Conservation (phyloP, 192 early-diverging fungal species). For the Entomortierella chlamydospora region DNA sequence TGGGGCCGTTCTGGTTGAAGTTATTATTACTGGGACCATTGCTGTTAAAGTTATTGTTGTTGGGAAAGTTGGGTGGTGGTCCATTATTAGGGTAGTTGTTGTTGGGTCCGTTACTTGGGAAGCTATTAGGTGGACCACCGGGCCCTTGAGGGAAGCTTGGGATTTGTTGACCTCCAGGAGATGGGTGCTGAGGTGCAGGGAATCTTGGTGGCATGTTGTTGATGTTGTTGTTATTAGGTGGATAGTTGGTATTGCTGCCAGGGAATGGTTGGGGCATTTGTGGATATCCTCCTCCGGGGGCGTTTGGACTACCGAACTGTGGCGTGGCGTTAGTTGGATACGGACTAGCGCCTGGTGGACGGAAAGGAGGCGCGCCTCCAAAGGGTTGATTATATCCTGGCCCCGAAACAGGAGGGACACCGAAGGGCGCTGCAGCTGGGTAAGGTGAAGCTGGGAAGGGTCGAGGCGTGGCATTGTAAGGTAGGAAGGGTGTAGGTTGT, state of each 20-base stretch:
- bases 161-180: background rate
- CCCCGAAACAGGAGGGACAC: constrained; percentile 3
- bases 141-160: constrained; percentile 30
- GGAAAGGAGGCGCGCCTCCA: constrained; percentile 15
- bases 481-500: constrained; percentile 25
- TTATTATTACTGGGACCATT: constrained; percentile 22
- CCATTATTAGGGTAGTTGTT: constrained; percentile 6
- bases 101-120: constrained; percentile 8
- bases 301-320: constrained; percentile 12
- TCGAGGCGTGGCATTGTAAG: constrained; percentile 2
- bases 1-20: constrained; percentile 15
- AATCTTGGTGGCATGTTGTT: constrained; percentile 20
- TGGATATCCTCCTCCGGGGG: constrained; percentile 11
- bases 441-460: constrained; percentile 4
- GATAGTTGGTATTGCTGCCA: constrained; percentile 9
- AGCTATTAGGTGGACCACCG: constrained; percentile 13
- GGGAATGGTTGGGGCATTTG: constrained; percentile 26
- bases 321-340: constrained; percentile 16
- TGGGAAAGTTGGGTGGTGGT: constrained; percentile 3
- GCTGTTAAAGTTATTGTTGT: constrained; percentile 13
- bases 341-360: constrained; percentile 17
- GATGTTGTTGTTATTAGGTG: constrained; percentile 27
- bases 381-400: constrained; percentile 9
- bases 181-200: constrained; percentile 9
- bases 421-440: constrained; percentile 7